A percentile compares a stretch with the other conserved stretches of the same genome.
Evolutionary conservation across 2,329 filamentous ascomycete genomes (phyloP).

Genomic region (Didymella pinodella): DNA sequence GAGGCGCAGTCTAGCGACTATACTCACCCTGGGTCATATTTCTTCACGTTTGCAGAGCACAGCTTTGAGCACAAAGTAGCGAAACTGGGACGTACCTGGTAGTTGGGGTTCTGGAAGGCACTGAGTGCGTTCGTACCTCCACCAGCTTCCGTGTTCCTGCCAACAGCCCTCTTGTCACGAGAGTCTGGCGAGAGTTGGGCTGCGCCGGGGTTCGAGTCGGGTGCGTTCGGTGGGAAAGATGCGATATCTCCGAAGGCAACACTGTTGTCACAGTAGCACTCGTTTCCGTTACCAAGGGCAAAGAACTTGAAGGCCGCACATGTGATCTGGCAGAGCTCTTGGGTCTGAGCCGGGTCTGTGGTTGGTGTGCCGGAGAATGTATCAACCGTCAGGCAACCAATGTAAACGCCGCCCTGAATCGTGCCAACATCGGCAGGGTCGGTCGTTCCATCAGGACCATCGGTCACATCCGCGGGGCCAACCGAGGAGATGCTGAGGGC

Average conservation of each 20-base stretch:
- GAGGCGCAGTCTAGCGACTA: slow-evolving; percentile 9
- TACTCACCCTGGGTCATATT: slow-evolving; percentile 4
- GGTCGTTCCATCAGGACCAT: too few species aligned
- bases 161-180: not conserved
- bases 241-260: not conserved
- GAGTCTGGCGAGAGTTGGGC: not conserved
- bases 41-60: slow-evolving; percentile 21
- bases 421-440: not conserved
- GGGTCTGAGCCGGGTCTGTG: not conserved
- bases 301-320: slow-evolving; percentile 10
- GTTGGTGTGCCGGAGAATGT: not conserved
- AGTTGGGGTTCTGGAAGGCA: slow-evolving; percentile 1
- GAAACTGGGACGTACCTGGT: slow-evolving; percentile 12
- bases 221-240: too few species aligned
- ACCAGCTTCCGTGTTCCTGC: not conserved
- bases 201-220: too few species aligned
- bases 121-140: not conserved
- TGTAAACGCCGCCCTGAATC: not conserved
- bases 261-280: slow-evolving; percentile 8
- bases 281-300: slow-evolving; percentile 1
- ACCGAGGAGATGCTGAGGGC: not conserved
- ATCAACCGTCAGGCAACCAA: not conserved
- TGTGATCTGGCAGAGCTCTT: not conserved
- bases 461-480: not conserved
- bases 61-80: slow-evolving; percentile 22